Evolutionary conservation across 495 filamentous ascomycete species (phyloP).

Genomic region (Podospora pseudocomata): DNA sequence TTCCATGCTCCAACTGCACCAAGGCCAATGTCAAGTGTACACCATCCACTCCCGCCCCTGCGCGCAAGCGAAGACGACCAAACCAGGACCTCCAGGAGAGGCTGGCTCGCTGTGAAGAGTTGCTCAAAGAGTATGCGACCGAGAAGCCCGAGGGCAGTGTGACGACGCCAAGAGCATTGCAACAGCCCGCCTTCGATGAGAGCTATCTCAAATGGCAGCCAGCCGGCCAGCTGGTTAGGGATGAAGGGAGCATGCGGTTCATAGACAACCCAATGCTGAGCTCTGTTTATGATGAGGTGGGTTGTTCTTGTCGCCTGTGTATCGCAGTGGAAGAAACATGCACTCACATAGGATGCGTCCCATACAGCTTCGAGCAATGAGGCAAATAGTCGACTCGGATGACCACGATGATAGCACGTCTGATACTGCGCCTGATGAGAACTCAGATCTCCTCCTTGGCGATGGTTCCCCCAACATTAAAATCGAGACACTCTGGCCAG

Average conservation of each 20-base stretch:
- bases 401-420: conserved; percentile 28
- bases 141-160: conserved; percentile 31
- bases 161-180: conserved; percentile 15
- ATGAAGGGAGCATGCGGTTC: conserved; percentile 44
- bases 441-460: conserved; percentile 38
- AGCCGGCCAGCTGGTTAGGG: conserved; percentile 41
- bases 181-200: conserved; percentile 27
- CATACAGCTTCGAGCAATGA: conserved; percentile 44
- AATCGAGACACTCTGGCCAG: conserved; percentile 54
- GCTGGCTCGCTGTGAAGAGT: conserved; percentile 46
- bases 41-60: conserved; percentile 47
- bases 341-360: conserved; percentile 3
- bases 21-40: conserved; percentile 49
- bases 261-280: conserved; percentile 44
- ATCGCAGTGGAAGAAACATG: not conserved
- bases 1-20: conserved; percentile 62
- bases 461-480: conserved; percentile 28
- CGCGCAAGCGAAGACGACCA: conserved; percentile 44
- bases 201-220: conserved; percentile 34
- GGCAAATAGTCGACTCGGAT: conserved; percentile 44
- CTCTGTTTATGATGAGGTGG: conserved; percentile 43
- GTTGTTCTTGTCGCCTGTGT: conserved; percentile 10
- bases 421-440: conserved; percentile 35
- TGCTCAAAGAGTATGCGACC: conserved; percentile 45
- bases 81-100: conserved; percentile 50